These are phyloP conservation scores for Trichomonas gallinae DNA, from an alignment of 208 protist species.

Conservation along the genomic window DNA sequence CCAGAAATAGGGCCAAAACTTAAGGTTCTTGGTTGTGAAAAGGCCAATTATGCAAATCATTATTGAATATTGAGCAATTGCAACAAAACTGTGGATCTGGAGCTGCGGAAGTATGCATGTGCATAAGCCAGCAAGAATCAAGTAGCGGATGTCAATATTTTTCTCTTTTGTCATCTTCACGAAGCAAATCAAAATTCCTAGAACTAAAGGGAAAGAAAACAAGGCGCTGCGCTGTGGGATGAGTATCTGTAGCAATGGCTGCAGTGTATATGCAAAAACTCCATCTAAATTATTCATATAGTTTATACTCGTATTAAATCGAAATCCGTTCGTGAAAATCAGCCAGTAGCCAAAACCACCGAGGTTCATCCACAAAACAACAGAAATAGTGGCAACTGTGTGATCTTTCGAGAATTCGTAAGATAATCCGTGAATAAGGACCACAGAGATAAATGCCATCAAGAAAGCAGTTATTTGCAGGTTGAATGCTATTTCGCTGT, in stretches of 20 bases:
- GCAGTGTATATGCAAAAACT: background rate
- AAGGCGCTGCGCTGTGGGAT: background rate
- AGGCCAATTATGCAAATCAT: background rate
- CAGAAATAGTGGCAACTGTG: background rate
- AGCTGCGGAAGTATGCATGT: background rate
- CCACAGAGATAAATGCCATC: background rate
- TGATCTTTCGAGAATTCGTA: background rate
- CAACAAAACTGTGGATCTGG: slow-evolving; percentile 8
- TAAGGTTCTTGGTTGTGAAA: too few relatives aligned
- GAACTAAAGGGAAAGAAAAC: background rate
- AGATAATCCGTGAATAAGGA: background rate
- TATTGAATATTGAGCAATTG: background rate
- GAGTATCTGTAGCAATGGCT: background rate
- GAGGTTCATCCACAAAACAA: background rate
- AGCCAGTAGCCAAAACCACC: background rate
- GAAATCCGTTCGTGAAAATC: background rate
- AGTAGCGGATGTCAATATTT: background rate
- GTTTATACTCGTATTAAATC: background rate
- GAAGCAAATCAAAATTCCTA: background rate
- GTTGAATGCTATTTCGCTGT: background rate
- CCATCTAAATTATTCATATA: background rate
- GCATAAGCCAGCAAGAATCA: background rate
- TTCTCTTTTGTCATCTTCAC: background rate
- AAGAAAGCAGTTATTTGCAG: background rate
- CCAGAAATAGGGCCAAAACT: background rate